Evolutionary conservation across 2,329 filamentous ascomycete species (phyloP), one percentile per base, ranked within the genome.

Genomic region (Penicillium nordicum): DNA sequence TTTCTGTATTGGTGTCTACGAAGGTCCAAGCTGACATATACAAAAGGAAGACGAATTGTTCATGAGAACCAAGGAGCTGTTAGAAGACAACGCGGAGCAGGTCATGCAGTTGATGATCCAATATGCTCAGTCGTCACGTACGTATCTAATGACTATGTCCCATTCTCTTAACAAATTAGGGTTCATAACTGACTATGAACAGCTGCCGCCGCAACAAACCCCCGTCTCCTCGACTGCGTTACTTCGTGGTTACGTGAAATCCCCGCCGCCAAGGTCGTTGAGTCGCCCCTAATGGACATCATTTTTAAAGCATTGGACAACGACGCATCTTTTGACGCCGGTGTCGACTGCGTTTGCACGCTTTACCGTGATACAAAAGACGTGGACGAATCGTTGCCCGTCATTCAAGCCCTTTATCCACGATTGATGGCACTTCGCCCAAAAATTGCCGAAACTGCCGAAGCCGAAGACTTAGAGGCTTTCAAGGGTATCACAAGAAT

Each of bases 241-340:
- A 95, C 92, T 32, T 97, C 94, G 3, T 99, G 94, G 94, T 83
- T 97, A 64, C 86, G 92, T 65, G 94, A 99, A 76, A 90, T 99
- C 7, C 90, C 93, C 0, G 84, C 96, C 46, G 82, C 82, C 61
- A 87, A 89, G 59, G 86, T 99, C 61, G 88, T 96, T 63, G 88
- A 88, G 65, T 97, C 93, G 1, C 88, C 92, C 7, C 80, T 99
- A 14, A 81, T 99, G 64, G 85, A 90, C 63, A 81, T 92, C 50
- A 84, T 97, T 48, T 85, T 97, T 69, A 84, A 86, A 63, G 92
- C 89, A 7, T 77, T 97, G 32, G 83, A 88, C 45, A 82, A 85
- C 57, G 90, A 95, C 36, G 78, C 81, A 41, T 91, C 93, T 9
- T 90, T 95, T 66, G 88, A 96, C 67, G 85, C 92, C 21, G 92